A percentile compares a stretch with the other conserved stretches of the same genome.
Evolutionary conservation across 2,329 filamentous ascomycete species (phyloP).

Genomic region (Coccinonectria pachysandricola): DNA sequence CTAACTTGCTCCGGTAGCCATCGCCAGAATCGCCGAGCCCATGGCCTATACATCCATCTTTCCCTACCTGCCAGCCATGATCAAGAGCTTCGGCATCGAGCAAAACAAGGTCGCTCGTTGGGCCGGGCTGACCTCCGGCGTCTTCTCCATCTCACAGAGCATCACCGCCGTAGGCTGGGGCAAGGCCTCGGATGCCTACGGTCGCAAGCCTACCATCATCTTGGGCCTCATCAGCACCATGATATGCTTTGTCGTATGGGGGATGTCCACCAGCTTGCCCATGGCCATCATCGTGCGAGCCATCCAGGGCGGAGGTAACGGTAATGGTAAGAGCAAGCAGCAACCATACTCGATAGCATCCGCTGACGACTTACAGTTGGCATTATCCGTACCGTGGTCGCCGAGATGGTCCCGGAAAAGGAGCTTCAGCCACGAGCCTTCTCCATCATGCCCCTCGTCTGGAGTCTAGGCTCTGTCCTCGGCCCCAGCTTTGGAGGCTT

Average conservation of each 20-base stretch:
- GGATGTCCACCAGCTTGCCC: conserved; percentile 65
- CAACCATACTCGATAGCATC: not conserved
- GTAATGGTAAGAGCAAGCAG: conserved; percentile 50
- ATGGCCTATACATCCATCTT: conserved; percentile 62
- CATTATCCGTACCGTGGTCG: conserved; percentile 84
- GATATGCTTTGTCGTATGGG: conserved; percentile 71
- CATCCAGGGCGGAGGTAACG: conserved; percentile 75
- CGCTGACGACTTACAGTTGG: conserved; percentile 48
- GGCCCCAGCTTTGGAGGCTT: conserved; percentile 82
- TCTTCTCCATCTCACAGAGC: conserved; percentile 64
- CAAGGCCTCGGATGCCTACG: conserved; percentile 63
- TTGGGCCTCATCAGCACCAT: conserved; percentile 67
- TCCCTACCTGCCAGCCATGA: conserved; percentile 70
- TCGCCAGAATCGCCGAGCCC: conserved; percentile 71
- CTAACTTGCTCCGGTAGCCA: conserved; percentile 54
- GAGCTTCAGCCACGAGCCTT: conserved; percentile 84
- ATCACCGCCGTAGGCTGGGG: conserved; percentile 67
- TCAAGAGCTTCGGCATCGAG: conserved; percentile 63
- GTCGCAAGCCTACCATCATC: conserved; percentile 75
- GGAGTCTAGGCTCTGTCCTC: conserved; percentile 79
- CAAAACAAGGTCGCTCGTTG: conserved; percentile 67
- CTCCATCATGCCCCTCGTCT: conserved; percentile 84
- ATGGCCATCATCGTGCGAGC: conserved; percentile 74
- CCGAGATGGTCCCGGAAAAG: conserved; percentile 81
- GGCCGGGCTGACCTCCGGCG: conserved; percentile 64